phyloP scores from a whole-genome alignment of 2,329 filamentous ascomycete species.

The Cladosporium colombiae region DNA sequence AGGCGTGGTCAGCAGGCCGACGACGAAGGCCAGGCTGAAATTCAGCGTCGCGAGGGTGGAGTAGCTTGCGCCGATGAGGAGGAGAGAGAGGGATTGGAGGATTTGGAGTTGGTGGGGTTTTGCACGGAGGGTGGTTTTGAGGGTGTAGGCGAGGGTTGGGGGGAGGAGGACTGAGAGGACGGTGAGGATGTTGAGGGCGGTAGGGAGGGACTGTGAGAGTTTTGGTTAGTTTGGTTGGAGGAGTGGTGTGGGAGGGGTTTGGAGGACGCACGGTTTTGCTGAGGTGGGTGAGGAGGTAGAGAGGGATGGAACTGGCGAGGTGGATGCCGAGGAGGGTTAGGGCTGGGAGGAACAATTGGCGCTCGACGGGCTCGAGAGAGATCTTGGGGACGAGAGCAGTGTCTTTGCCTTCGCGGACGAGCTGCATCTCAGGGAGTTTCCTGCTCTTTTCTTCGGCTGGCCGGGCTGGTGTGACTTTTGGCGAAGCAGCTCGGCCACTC shows the following conservation, averaged over 20 bases:
- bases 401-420: slow-evolving; percentile 40
- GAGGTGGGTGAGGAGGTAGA: slow-evolving; percentile 82
- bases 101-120: slow-evolving; percentile 69
- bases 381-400: slow-evolving; percentile 42
- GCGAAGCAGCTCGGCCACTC: slow-evolving; percentile 58
- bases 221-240: background rate
- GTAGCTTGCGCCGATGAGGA: slow-evolving; percentile 87
- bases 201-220: slow-evolving; percentile 27
- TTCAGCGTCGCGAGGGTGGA: slow-evolving; percentile 93
- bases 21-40: slow-evolving; percentile 83
- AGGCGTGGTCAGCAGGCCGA: slow-evolving; percentile 77
- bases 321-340: slow-evolving; percentile 72
- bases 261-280: slow-evolving; percentile 60
- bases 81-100: slow-evolving; percentile 87
- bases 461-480: slow-evolving; percentile 37
- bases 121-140: slow-evolving; percentile 21
- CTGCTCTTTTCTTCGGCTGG: slow-evolving; percentile 27
- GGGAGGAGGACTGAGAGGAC: slow-evolving; percentile 42
- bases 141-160: slow-evolving; percentile 27
- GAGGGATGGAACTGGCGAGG: slow-evolving; percentile 73
- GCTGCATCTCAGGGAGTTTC: slow-evolving; percentile 39
- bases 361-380: slow-evolving; percentile 52
- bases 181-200: slow-evolving; percentile 51
- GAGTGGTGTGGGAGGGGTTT: background rate
- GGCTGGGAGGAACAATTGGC: slow-evolving; percentile 72